These are phyloP conservation scores for Ceratobasidium sp. DNA, from an alignment of 1,284 basidiomycete species.

Conservation along the genomic window DNA sequence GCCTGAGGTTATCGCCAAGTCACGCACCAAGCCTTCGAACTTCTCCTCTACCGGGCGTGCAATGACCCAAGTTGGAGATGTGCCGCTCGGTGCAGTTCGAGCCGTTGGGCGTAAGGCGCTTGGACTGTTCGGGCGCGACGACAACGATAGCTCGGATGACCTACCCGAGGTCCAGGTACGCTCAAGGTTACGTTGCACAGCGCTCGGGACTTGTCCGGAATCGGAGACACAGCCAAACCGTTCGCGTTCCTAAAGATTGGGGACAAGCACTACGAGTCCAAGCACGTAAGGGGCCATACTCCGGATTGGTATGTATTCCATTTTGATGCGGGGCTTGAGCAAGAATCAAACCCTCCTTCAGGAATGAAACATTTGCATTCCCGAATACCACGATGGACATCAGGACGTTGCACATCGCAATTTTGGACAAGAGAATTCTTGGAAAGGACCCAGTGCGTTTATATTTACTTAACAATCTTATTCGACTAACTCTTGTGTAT, in stretches of 20 bases:
- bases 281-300: slow-evolving; percentile 72
- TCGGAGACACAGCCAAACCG: slow-evolving; percentile 66
- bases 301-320: slow-evolving; percentile 77
- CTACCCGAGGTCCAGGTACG: slow-evolving; percentile 55
- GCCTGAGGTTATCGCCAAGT: slow-evolving; percentile 81
- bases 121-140: slow-evolving; percentile 51
- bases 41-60: slow-evolving; percentile 84
- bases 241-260: slow-evolving; percentile 79
- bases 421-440: slow-evolving; percentile 85
- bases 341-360: slow-evolving; percentile 46
- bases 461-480: background rate
- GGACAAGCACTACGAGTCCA: slow-evolving; percentile 83
- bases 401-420: slow-evolving; percentile 64
- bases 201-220: slow-evolving; percentile 67
- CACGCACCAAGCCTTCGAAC: slow-evolving; percentile 81
- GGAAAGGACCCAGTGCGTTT: slow-evolving; percentile 66
- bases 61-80: slow-evolving; percentile 78
- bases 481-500: background rate
- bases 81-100: slow-evolving; percentile 76
- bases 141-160: slow-evolving; percentile 48
- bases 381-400: slow-evolving; percentile 62
- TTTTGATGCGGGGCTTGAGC: slow-evolving; percentile 16
- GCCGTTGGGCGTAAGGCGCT: slow-evolving; percentile 49
- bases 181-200: slow-evolving; percentile 73
- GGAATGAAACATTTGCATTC: slow-evolving; percentile 84